Evolutionary conservation across 148 eudicot species (phyloP).

Genomic region (Fagopyrum homotropicum): DNA sequence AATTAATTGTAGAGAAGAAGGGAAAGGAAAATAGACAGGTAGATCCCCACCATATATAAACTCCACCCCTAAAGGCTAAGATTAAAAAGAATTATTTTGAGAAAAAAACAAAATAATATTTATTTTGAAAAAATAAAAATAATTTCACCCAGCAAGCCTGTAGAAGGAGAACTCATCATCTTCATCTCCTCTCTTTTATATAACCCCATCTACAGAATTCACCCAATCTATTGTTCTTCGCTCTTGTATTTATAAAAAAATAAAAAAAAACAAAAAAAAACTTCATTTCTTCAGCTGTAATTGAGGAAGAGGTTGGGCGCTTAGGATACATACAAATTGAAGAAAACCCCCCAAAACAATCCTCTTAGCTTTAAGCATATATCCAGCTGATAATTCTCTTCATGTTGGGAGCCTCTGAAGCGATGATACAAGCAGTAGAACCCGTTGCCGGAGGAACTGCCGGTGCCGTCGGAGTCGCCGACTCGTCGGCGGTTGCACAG

Average conservation of each 20-base stretch:
- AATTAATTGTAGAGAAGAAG: constrained; percentile 15
- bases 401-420: constrained; percentile 4
- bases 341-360: constrained; percentile 1
- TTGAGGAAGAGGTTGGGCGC: constrained; percentile 8
- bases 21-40: constrained; percentile 43
- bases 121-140: neutral
- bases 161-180: neutral
- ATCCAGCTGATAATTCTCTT: neutral
- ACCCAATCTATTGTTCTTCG: constrained; percentile 15
- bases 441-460: neutral
- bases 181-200: neutral
- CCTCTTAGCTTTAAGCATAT: neutral
- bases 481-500: constrained; percentile 12
- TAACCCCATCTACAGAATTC: constrained; percentile 9
- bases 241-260: constrained; percentile 24
- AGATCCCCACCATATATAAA: constrained; percentile 45
- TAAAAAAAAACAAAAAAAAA: neutral
- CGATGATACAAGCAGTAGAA: constrained; percentile 14
- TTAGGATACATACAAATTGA: constrained; percentile 2
- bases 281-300: constrained; percentile 28
- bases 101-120: neutral
- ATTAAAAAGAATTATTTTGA: too few species aligned
- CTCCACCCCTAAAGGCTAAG: neutral
- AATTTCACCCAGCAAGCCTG: neutral
- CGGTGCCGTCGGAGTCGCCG: neutral